These are phyloP conservation scores for Pythium phragmiticola DNA, from an alignment of 352 stramenopile species.

Conservation along the genomic window DNA sequence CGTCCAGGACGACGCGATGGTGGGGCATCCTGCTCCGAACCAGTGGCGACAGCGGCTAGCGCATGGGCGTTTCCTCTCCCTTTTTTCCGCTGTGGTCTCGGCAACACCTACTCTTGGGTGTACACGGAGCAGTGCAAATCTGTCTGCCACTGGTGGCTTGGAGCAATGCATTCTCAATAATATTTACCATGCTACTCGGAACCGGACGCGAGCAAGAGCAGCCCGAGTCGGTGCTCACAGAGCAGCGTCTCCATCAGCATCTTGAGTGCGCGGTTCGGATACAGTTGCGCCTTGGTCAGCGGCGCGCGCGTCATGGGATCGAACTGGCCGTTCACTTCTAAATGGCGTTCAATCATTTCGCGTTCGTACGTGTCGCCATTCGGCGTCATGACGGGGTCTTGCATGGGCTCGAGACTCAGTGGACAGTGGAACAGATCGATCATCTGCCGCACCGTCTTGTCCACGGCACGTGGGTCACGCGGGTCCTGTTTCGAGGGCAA, in stretches of 20 bases:
- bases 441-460: constrained; percentile 61
- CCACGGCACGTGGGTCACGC: constrained; percentile 15
- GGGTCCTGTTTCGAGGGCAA: neutral
- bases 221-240: constrained; percentile 53
- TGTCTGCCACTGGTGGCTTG: too few species aligned
- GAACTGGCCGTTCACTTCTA: constrained; percentile 72
- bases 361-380: constrained; percentile 78
- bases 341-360: constrained; percentile 73
- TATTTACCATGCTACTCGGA: constrained; percentile 7
- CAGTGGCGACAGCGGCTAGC: too few species aligned
- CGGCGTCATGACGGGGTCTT: constrained; percentile 69
- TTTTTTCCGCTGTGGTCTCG: too few species aligned
- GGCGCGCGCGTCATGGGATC: constrained; percentile 61
- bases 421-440: constrained; percentile 73
- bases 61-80: too few species aligned
- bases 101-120: too few species aligned
- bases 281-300: constrained; percentile 57
- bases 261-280: constrained; percentile 70
- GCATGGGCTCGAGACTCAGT: constrained; percentile 75
- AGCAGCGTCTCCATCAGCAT: constrained; percentile 71
- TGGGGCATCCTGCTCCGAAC: too few species aligned
- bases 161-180: too few species aligned
- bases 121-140: too few species aligned
- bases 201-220: constrained; percentile 47
- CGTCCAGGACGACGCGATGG: too few species aligned